Conservation (phyloP, 2,329 filamentous ascomycete genomes). For the Clonostachys chloroleuca region DNA sequence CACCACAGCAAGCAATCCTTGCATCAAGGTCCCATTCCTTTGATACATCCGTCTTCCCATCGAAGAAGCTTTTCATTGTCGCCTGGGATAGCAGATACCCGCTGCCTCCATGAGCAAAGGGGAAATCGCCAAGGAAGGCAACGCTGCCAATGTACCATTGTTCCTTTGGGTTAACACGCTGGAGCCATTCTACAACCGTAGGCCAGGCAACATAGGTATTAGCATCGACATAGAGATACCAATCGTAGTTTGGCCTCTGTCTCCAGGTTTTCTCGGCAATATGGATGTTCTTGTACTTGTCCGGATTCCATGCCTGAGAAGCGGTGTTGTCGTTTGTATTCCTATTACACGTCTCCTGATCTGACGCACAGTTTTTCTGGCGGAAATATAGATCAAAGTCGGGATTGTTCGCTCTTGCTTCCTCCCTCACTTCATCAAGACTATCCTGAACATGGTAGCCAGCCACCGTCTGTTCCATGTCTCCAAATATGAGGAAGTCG, state of each 20-base stretch:
- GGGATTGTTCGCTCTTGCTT: constrained; percentile 34
- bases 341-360: constrained; percentile 38
- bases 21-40: constrained; percentile 38
- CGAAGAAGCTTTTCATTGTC: constrained; percentile 41
- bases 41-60: constrained; percentile 33
- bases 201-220: constrained; percentile 54
- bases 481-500: constrained; percentile 52
- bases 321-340: constrained; percentile 13
- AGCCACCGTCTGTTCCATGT: constrained; percentile 44
- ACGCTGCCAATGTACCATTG: constrained; percentile 46
- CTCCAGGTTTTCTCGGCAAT: constrained; percentile 50
- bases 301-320: constrained; percentile 43
- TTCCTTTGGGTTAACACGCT: constrained; percentile 32
- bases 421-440: constrained; percentile 35
- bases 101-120: constrained; percentile 52
- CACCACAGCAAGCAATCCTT: constrained; percentile 42
- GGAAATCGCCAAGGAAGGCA: constrained; percentile 30
- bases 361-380: constrained; percentile 37
- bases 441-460: constrained; percentile 39
- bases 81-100: constrained; percentile 48
- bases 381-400: constrained; percentile 46
- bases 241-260: constrained; percentile 46
- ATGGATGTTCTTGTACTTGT: constrained; percentile 60
- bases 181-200: constrained; percentile 44
- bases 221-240: constrained; percentile 57